phyloP scores from a whole-genome alignment of 352 stramenopile genomes.

The Labyrinthula sp. region DNA sequence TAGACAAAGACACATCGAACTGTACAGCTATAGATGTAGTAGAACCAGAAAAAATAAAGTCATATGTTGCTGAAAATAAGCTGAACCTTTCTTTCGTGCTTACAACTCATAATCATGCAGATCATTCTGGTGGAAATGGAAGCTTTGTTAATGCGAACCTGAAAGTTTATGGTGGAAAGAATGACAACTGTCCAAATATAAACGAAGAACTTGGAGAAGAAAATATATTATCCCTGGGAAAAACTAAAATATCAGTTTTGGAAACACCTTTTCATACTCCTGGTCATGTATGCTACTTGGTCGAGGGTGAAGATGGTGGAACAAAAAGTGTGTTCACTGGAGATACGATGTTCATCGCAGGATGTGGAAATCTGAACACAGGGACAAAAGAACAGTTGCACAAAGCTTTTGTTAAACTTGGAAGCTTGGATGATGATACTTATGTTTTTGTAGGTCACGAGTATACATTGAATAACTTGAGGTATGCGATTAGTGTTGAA shows the following conservation, averaged over 20 bases:
- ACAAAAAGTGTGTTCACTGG: constrained; percentile 58
- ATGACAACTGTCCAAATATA: constrained; percentile 41
- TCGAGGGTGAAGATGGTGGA: constrained; percentile 5
- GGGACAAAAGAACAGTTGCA: constrained; percentile 58
- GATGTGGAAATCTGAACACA: constrained; percentile 57
- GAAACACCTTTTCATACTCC: constrained; percentile 67
- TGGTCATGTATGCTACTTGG: constrained; percentile 49
- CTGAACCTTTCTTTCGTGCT: constrained; percentile 49
- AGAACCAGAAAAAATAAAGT: constrained; percentile 51
- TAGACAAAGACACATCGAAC: constrained; percentile 35
- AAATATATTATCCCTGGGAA: constrained; percentile 45
- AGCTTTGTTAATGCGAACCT: constrained; percentile 39
- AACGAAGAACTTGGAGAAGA: constrained; percentile 43
- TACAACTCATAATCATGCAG: constrained; percentile 67
- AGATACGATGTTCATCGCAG: constrained; percentile 67
- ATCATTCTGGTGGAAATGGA: constrained; percentile 61
- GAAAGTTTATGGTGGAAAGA: constrained; percentile 44
- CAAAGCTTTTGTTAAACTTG: constrained; percentile 49
- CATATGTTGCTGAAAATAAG: constrained; percentile 40
- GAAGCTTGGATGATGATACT: constrained; percentile 43
- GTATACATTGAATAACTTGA: constrained; percentile 58
- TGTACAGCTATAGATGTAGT: constrained; percentile 60
- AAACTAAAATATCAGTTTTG: constrained; percentile 37
- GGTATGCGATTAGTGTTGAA: constrained; percentile 54
- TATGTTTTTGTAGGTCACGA: constrained; percentile 63